phyloP scores from a whole-genome alignment of 306 rosid genomes.

The Rubus idaeus region DNA sequence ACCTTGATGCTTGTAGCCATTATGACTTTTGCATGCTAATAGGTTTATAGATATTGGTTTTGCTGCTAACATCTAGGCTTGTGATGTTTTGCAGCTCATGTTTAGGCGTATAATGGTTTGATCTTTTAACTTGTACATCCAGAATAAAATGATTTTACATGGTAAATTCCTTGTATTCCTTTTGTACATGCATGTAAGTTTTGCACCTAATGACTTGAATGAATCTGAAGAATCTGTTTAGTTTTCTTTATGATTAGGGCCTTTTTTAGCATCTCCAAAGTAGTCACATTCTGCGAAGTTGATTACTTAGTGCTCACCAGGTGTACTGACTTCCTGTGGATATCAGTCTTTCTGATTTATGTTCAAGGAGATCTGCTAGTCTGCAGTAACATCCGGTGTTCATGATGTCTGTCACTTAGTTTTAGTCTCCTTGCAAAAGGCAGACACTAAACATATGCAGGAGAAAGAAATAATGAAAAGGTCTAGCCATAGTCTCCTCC shows the following conservation, averaged over 20 bases:
- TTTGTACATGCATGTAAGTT: neutral
- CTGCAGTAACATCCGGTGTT: neutral
- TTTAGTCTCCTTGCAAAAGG: neutral
- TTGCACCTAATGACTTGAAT: neutral
- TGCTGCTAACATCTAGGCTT: neutral
- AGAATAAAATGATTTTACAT: neutral
- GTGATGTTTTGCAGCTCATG: neutral
- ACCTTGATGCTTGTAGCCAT: neutral
- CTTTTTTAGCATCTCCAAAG: neutral
- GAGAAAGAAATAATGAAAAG: neutral
- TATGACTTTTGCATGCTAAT: neutral
- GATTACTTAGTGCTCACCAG: neutral
- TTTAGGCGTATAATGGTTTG: neutral
- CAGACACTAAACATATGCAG: neutral
- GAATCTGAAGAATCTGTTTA: neutral
- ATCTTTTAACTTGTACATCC: neutral
- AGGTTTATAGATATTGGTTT: neutral
- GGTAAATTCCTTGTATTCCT: neutral
- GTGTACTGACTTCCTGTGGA: neutral
- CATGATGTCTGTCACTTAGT: neutral
- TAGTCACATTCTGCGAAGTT: neutral
- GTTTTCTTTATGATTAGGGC: slow-evolving; percentile 2
- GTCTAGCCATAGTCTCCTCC: neutral
- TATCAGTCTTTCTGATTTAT: neutral
- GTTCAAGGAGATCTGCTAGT: neutral